Evolutionary conservation across 106 monocot genomes (phyloP).

Genomic region (Gastrodia elata): DNA sequence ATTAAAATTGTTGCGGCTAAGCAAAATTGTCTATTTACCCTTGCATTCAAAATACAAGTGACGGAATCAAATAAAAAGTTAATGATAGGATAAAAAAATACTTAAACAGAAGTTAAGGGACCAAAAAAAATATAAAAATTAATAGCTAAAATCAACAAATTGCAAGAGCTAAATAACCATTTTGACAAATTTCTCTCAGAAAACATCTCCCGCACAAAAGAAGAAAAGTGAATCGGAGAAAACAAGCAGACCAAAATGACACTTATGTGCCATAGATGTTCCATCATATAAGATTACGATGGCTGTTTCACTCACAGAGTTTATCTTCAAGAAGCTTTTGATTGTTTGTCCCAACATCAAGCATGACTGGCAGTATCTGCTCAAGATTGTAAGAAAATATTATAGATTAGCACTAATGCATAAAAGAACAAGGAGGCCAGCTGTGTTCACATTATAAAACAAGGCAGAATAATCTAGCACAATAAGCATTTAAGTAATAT

Average conservation of each 20-base stretch:
- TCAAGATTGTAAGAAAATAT: constrained; percentile 6
- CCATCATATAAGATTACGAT: not conserved
- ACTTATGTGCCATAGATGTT: not conserved
- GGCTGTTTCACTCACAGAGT: constrained; percentile 50
- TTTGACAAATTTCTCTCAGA: no score
- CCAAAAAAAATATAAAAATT: no score
- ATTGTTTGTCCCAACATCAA: constrained; percentile 97
- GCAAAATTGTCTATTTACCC: no score
- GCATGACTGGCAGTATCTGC: constrained; percentile 97
- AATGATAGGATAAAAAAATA: no score
- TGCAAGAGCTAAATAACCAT: no score
- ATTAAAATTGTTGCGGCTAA: no score
- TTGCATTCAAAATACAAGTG: no score
- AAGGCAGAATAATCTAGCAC: not conserved
- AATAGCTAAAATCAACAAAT: no score
- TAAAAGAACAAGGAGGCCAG: not conserved
- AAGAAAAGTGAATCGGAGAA: not conserved
- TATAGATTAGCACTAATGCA: not conserved
- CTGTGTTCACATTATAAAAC: not conserved
- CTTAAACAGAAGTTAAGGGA: no score
- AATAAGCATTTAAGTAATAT: not conserved
- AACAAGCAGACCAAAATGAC: not conserved
- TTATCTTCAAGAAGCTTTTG: constrained; percentile 87
- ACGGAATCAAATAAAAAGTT: no score
- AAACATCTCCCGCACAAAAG: not conserved